These are phyloP conservation scores for Glebionis coronaria DNA, from an alignment of 129 eudicot genomes.

Conservation along the genomic window DNA sequence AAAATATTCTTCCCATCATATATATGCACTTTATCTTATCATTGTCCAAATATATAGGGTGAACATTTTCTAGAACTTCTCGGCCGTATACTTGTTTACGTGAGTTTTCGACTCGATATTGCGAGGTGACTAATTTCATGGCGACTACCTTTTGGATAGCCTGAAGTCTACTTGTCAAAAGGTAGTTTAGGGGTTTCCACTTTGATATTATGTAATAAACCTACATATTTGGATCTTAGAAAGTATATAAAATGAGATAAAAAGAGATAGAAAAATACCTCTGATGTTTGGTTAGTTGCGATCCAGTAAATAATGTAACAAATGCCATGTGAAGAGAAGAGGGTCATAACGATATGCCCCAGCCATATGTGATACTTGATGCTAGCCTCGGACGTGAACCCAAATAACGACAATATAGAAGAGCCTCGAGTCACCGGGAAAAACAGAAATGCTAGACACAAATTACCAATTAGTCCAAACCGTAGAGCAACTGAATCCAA, in stretches of 20 bases:
- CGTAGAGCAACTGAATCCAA: slow-evolving; percentile 50
- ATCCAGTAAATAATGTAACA: slow-evolving; percentile 66
- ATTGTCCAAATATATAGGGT: slow-evolving; percentile 18
- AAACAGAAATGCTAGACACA: slow-evolving; percentile 60
- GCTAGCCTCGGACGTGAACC: slow-evolving; percentile 74
- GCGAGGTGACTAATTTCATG: too few species aligned
- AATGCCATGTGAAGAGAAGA: slow-evolving; percentile 79
- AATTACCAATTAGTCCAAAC: slow-evolving; percentile 66
- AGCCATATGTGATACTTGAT: slow-evolving; percentile 93
- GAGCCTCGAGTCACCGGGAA: slow-evolving; percentile 89
- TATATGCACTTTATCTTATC: slow-evolving; percentile 11
- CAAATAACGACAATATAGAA: slow-evolving; percentile 54
- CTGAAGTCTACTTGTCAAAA: too few species aligned
- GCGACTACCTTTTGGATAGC: too few species aligned
- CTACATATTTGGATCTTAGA: too few species aligned
- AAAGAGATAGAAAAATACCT: slow-evolving; percentile 37
- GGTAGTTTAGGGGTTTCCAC: background rate
- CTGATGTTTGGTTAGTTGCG: slow-evolving; percentile 43
- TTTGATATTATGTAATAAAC: background rate
- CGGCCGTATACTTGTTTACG: slow-evolving; percentile 10
- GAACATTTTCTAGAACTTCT: slow-evolving; percentile 18
- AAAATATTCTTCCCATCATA: slow-evolving; percentile 17
- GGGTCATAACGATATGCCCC: slow-evolving; percentile 59
- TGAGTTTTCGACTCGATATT: too few species aligned
- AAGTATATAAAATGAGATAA: background rate